A percentile compares a stretch with the other conserved stretches of the same genome.
phyloP scores from a whole-genome alignment of 257 asterid species.

The Penstemon davidsonii region DNA sequence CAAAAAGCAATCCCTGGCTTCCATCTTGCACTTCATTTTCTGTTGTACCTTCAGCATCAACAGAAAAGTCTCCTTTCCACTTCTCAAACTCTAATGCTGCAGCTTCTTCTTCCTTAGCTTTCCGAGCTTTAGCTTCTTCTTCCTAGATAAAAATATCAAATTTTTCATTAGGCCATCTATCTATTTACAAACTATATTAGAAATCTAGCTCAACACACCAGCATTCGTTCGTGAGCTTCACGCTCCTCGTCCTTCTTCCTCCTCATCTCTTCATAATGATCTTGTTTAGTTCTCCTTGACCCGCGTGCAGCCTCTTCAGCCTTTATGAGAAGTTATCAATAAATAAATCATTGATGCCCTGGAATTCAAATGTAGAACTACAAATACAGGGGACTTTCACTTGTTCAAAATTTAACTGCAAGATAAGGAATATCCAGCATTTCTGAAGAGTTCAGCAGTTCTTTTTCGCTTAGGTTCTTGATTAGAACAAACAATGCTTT shows the following conservation, averaged over 20 bases:
- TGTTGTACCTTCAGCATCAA: conserved; percentile 96
- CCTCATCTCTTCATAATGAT: conserved; percentile 86
- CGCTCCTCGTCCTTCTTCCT: conserved; percentile 96
- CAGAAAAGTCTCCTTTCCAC: conserved; percentile 93
- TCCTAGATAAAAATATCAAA: conserved; percentile 53
- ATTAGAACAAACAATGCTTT: background rate
- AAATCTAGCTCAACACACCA: conserved; percentile 52
- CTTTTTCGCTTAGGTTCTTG: background rate
- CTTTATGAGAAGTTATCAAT: conserved; percentile 47
- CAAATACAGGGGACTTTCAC: background rate
- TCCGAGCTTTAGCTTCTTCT: conserved; percentile 87
- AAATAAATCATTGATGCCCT: conserved; percentile 10
- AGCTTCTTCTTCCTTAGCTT: conserved; percentile 92
- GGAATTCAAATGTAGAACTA: background rate
- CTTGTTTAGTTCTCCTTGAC: conserved; percentile 80
- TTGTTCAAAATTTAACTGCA: background rate
- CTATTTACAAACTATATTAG: background rate
- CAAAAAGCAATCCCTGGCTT: conserved; percentile 74
- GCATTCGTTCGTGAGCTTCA: conserved; percentile 84
- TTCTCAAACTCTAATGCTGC: conserved; percentile 90
- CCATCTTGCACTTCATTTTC: conserved; percentile 86
- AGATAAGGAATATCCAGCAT: conserved; percentile 13
- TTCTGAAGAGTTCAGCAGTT: conserved; percentile 10
- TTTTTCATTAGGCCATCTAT: conserved; percentile 1
- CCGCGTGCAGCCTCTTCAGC: conserved; percentile 80